Evolutionary conservation across 169 alveolate species (phyloP), one percentile per base, ranked within the genome.

Genomic region (Plasmodium yoelii): DNA sequence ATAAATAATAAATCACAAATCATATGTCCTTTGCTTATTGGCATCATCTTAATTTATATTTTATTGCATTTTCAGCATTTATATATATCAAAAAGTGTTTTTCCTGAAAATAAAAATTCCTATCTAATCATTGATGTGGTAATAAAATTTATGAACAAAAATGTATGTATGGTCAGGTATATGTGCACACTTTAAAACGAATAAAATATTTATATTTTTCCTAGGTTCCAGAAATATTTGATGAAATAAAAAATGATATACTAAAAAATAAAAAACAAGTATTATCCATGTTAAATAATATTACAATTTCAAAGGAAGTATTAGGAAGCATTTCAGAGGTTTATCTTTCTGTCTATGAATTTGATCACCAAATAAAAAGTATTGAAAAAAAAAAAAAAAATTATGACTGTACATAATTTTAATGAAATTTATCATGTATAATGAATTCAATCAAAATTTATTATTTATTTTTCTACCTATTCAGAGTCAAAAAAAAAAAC

Each of bases 201-300:
- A 9, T 26, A 69, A 47, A 49, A 12, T 24, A 24, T 1, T 1
- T 8, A 12, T 24, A 51, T 68, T 24, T 57, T 64, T 39, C 5
- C 9, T 57, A 77, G 89, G 89, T 77, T n/a, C 89, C 89, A 4
- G 89, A 77, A 51, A 77, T 77, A 19, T 77, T 77, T 39, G 89
- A 77, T 8, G 89, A 77, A 59, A 59, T 77, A 65, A 77, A 77
- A 24, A 68, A 10, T n/a, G 75, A 77, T 34, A 59, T 77, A 42
- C 26, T 77, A 26, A 77, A 63, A 70, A 77, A 77, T 26, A 77
- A 77, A 65, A 65, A 46, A 59, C 22, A 44, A 26, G 18, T 77
- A 3, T 26, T 56, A 9, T 63, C 75, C 28, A 22, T 42, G 34
- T 59, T 77, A 15, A 77, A 57, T 46, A 77, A 28, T 70, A 28